Conservation (phyloP, 345 rosid genomes). For the Eutrema yunnanense region DNA sequence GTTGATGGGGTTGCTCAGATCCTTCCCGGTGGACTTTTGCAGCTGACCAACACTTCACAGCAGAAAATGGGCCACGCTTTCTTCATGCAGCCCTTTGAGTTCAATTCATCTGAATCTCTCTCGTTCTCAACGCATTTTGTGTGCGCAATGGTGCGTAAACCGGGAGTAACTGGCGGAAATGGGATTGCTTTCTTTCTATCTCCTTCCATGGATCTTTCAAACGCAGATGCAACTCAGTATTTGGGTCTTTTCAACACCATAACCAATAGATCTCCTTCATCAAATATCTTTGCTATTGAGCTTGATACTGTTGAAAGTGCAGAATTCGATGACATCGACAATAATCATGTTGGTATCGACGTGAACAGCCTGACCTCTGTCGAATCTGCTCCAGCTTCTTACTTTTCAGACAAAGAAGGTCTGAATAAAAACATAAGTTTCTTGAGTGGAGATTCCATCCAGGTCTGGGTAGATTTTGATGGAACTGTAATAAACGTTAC, state of each 20-base stretch:
- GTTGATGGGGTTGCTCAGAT: conserved; percentile 40
- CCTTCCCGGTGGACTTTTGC: conserved; percentile 42
- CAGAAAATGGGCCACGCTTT: conserved; percentile 43
- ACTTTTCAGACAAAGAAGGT: conserved; percentile 19
- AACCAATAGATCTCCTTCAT: conserved; percentile 23
- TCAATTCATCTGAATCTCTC: conserved; percentile 32
- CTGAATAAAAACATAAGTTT: conserved; percentile 29
- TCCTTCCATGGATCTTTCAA: conserved; percentile 21
- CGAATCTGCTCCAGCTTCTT: conserved; percentile 34
- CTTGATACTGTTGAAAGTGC: conserved; percentile 45
- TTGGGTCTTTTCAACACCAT: conserved; percentile 49
- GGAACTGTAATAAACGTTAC: conserved; percentile 39
- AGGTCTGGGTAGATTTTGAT: conserved; percentile 56
- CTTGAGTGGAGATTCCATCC: conserved; percentile 37
- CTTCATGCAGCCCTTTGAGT: conserved; percentile 33
- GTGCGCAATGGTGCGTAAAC: conserved; percentile 38
- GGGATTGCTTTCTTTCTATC: conserved; percentile 45
- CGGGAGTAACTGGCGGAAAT: conserved; percentile 28
- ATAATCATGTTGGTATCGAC: conserved; percentile 59
- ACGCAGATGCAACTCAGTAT: conserved; percentile 23
- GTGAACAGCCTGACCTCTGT: conserved; percentile 40
- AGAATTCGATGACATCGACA: conserved; percentile 43
- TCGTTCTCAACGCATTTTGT: conserved; percentile 39
- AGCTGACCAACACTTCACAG: conserved; percentile 48
- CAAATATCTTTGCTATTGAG: conserved; percentile 57